phyloP scores from a whole-genome alignment of 345 rosid genomes.

The Brassica incana region DNA sequence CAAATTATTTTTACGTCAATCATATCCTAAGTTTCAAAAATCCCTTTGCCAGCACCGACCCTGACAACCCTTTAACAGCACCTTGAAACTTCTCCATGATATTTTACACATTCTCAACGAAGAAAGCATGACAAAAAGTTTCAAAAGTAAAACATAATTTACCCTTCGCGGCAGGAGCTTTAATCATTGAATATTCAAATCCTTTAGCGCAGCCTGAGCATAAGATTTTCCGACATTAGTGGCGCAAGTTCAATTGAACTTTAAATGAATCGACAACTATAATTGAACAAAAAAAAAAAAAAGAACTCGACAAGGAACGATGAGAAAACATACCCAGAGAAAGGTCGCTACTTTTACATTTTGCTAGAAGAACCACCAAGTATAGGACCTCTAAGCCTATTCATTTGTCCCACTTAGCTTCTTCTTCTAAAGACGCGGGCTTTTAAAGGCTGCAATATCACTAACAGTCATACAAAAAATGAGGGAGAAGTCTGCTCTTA shows the following conservation, averaged over 20 bases:
- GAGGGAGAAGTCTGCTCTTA: neutral
- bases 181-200: constrained; percentile 67
- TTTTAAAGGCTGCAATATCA: neutral
- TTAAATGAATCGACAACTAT: neutral
- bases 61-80: neutral
- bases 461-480: neutral
- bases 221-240: neutral
- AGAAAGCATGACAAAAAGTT: neutral
- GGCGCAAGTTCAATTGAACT: constrained; percentile 2
- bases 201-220: constrained; percentile 71
- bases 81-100: neutral
- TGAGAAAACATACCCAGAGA: constrained; percentile 12
- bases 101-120: neutral
- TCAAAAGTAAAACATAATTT: neutral
- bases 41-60: neutral
- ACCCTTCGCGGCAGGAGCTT: constrained; percentile 86
- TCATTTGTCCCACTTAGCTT: constrained; percentile 13
- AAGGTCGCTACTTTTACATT: neutral
- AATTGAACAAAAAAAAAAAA: neutral
- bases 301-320: neutral
- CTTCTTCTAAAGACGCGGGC: neutral
- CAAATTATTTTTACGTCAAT: neutral
- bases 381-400: neutral
- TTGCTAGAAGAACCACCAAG: constrained; percentile 6
- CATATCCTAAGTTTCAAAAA: constrained; percentile 1